Evolutionary conservation across 208 protist genomes (phyloP).

Genomic region (Crithidia expoeki): DNA sequence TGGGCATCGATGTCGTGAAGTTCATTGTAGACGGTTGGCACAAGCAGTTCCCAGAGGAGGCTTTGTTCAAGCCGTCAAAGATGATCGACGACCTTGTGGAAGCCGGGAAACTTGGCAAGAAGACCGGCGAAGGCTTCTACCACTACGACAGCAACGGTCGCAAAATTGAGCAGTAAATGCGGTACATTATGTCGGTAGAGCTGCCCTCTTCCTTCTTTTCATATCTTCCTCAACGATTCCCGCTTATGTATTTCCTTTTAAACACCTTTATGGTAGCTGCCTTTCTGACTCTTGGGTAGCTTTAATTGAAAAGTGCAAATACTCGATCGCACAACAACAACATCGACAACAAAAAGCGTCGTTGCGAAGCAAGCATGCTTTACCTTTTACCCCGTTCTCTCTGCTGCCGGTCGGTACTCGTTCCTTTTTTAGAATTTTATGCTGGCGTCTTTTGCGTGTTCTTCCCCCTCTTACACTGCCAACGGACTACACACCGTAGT

Average conservation of each 20-base stretch:
- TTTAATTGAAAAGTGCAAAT: too few species aligned
- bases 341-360: too few species aligned
- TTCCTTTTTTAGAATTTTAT: too few species aligned
- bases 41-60: slow-evolving; percentile 56
- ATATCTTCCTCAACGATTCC: background rate
- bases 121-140: slow-evolving; percentile 91
- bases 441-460: slow-evolving; percentile 15
- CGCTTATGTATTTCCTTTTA: background rate
- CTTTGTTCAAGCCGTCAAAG: slow-evolving; percentile 62
- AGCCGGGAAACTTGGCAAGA: slow-evolving; percentile 82
- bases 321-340: too few species aligned
- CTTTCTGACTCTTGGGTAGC: too few species aligned
- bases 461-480: background rate
- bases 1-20: slow-evolving; percentile 77
- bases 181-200: background rate
- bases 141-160: slow-evolving; percentile 51
- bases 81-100: slow-evolving; percentile 64
- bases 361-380: too few species aligned
- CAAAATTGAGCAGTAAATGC: slow-evolving; percentile 21
- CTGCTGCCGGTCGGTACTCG: too few species aligned
- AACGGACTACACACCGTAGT: slow-evolving; percentile 2
- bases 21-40: slow-evolving; percentile 80
- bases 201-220: background rate
- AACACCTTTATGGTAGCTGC: too few species aligned
- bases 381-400: too few species aligned